Evolutionary conservation across 352 stramenopile genomes (phyloP).

Genomic region (Elongisporangium undulatum): DNA sequence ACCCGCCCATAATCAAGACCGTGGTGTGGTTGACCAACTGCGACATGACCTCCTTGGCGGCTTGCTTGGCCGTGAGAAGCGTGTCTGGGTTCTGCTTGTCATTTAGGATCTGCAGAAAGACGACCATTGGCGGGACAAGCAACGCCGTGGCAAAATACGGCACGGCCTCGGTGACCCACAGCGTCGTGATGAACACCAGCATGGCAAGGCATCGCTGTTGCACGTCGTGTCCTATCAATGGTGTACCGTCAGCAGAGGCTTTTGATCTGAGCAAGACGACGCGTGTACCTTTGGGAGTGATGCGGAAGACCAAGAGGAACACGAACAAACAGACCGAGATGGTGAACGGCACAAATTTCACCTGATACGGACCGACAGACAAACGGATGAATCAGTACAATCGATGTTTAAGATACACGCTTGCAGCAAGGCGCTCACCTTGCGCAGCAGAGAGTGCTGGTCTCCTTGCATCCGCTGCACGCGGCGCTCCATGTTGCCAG

Average conservation of each 20-base stretch:
- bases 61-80: slow-evolving; percentile 67
- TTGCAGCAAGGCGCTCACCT: slow-evolving; percentile 32
- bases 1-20: slow-evolving; percentile 91
- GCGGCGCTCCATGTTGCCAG: slow-evolving; percentile 83
- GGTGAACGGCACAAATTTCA: slow-evolving; percentile 73
- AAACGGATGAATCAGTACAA: slow-evolving; percentile 4
- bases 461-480: slow-evolving; percentile 80
- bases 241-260: neutral
- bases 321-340: slow-evolving; percentile 74
- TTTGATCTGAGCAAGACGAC: neutral
- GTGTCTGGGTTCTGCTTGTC: slow-evolving; percentile 69
- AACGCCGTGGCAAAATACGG: slow-evolving; percentile 91
- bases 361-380: slow-evolving; percentile 18
- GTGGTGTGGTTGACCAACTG: slow-evolving; percentile 91
- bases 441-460: slow-evolving; percentile 78
- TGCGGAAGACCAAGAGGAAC: slow-evolving; percentile 62
- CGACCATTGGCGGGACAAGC: slow-evolving; percentile 84
- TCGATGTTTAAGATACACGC: neutral
- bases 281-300: slow-evolving; percentile 66
- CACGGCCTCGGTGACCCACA: slow-evolving; percentile 90
- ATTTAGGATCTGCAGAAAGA: slow-evolving; percentile 87
- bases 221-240: slow-evolving; percentile 48
- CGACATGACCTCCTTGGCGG: slow-evolving; percentile 87
- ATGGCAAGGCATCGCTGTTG: slow-evolving; percentile 87
- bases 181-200: slow-evolving; percentile 85